Percentiles rank a stretch among this genome's conserved stretches.
Conservation (phyloP, 768 basidiomycete species). For the Mycena haematopus region DNA sequence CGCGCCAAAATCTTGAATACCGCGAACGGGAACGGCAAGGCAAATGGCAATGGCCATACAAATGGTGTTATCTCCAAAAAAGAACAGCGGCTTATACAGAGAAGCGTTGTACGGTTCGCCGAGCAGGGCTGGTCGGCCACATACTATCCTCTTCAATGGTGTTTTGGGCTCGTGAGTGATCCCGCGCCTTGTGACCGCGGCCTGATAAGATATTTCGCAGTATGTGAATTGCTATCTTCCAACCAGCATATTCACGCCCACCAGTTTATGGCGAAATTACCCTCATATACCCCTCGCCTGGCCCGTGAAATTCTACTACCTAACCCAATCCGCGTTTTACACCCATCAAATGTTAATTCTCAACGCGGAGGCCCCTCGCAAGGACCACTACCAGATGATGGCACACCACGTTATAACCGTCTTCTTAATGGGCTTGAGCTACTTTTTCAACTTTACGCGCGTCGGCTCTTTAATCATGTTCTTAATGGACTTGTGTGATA, state of each 20-base stretch:
- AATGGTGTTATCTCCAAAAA: conserved; percentile 36
- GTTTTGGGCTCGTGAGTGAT: conserved; percentile 80
- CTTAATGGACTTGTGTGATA: conserved; percentile 94
- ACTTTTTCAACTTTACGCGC: conserved; percentile 84
- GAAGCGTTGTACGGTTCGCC: conserved; percentile 85
- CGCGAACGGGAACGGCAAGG: conserved; percentile 47
- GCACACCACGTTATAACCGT: conserved; percentile 93
- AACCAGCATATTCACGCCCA: conserved; percentile 65
- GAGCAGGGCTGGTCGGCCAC: conserved; percentile 93
- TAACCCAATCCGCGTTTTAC: conserved; percentile 87
- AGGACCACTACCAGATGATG: conserved; percentile 97
- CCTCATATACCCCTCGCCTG: conserved; percentile 84
- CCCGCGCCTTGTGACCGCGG: conserved; percentile 19
- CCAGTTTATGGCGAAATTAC: conserved; percentile 78
- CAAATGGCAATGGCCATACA: conserved; percentile 29
- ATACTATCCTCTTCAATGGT: conserved; percentile 81
- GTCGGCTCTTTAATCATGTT: conserved; percentile 90
- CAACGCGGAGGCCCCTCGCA: conserved; percentile 90
- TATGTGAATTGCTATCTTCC: conserved; percentile 81
- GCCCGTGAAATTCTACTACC: conserved; percentile 89
- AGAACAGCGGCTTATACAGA: conserved; percentile 67
- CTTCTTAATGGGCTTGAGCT: conserved; percentile 76
- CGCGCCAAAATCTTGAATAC: conserved; percentile 36
- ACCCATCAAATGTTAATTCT: conserved; percentile 90
- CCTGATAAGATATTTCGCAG: conserved; percentile 46